Conservation (phyloP, 2,329 filamentous ascomycete species). For the Ciborinia camelliae region DNA sequence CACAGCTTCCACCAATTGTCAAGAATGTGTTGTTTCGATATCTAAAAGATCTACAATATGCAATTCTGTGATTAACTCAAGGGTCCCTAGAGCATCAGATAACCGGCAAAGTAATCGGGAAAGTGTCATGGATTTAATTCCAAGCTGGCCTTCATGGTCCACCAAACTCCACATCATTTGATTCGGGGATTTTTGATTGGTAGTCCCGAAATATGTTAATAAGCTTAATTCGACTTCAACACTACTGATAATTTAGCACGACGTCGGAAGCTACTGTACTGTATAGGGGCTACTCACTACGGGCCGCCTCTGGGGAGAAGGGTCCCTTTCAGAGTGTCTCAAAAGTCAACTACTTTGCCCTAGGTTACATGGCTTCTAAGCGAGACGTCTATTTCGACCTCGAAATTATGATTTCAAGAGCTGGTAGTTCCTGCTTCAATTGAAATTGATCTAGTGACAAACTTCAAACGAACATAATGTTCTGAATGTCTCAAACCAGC, state of each 20-base stretch:
- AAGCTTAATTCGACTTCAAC: conserved; percentile 1
- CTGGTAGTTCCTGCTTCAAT: neutral
- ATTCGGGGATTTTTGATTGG: neutral
- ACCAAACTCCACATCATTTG: neutral
- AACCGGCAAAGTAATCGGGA: neutral
- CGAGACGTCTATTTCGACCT: neutral
- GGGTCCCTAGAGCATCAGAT: conserved; percentile 8
- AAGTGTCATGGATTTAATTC: neutral
- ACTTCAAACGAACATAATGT: conserved; percentile 1
- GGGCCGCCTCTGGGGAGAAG: too few species aligned
- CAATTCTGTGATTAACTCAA: conserved; percentile 6
- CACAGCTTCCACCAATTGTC: neutral
- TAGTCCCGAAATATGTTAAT: neutral
- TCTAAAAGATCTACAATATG: conserved; percentile 7
- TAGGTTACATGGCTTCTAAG: neutral
- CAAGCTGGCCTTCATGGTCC: neutral
- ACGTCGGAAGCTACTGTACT: neutral
- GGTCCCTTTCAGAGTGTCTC: neutral
- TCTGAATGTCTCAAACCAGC: conserved; percentile 7
- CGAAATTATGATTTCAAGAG: neutral
- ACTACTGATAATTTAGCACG: neutral
- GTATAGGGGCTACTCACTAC: too few species aligned
- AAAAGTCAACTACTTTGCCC: neutral
- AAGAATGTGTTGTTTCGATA: neutral
- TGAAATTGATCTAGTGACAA: conserved; percentile 6